These are phyloP conservation scores for Tetramitus jugosus DNA, from an alignment of 208 protist genomes.

Conservation along the genomic window DNA sequence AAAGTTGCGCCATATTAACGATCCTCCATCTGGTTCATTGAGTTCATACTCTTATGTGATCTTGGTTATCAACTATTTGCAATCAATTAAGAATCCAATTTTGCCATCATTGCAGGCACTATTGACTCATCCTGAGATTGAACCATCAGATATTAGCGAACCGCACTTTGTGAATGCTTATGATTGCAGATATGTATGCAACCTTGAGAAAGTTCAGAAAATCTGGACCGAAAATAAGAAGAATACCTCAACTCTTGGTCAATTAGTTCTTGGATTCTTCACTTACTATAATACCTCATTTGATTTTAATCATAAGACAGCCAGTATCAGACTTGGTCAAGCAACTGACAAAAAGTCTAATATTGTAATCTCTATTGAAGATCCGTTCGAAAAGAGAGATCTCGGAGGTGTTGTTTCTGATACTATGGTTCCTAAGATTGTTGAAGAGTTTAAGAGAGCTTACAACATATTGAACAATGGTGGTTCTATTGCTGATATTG, in stretches of 20 bases:
- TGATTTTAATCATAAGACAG: conserved; percentile 3
- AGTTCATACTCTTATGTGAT: conserved; percentile 36
- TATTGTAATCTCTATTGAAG: neutral
- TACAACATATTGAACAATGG: neutral
- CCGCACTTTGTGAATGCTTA: conserved; percentile 6
- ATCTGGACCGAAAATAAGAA: neutral
- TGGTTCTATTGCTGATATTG: neutral
- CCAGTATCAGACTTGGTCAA: conserved; percentile 7
- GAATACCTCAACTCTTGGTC: neutral
- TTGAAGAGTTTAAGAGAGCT: neutral
- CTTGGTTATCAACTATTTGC: conserved; percentile 36
- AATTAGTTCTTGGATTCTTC: conserved; percentile 26
- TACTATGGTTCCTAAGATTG: neutral
- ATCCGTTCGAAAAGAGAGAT: conserved; percentile 13
- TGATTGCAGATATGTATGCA: neutral
- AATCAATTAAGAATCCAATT: conserved; percentile 30
- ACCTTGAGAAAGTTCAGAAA: neutral
- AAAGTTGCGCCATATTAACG: conserved; percentile 37
- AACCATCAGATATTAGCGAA: neutral
- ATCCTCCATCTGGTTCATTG: conserved; percentile 31
- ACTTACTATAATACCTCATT: conserved; percentile 24
- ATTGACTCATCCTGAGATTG: neutral
- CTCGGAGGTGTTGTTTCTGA: neutral
- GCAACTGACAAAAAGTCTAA: neutral
- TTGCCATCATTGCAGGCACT: conserved; percentile 36